Evolutionary conservation across 331 rosid species (phyloP).

Genomic region (Quercus phellos): DNA sequence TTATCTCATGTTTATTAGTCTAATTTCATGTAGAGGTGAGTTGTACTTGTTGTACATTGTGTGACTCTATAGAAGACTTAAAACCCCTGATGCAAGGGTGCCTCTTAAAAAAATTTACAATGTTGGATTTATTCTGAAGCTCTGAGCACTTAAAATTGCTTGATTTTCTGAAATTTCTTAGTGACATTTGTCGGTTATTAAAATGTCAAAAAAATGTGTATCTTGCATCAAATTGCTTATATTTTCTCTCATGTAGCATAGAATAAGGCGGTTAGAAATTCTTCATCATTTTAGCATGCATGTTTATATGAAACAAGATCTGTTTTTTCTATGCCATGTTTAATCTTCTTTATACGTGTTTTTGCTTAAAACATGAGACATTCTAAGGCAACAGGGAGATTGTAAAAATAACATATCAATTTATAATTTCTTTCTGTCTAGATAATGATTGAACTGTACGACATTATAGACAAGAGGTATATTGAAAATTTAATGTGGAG

Average conservation of each 20-base stretch:
- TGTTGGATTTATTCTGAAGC: conserved; percentile 25
- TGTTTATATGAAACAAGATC: background rate
- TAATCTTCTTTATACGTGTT: background rate
- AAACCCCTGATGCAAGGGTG: conserved; percentile 26
- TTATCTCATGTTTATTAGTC: conserved; percentile 26
- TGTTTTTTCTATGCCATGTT: no score
- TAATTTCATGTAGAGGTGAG: conserved; percentile 45
- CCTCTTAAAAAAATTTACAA: conserved; percentile 23
- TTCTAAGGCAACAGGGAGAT: background rate
- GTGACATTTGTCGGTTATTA: conserved; percentile 24
- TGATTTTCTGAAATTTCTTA: conserved; percentile 21
- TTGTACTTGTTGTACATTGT: conserved; percentile 51
- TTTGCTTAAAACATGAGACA: background rate
- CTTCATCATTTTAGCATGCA: conserved; percentile 5
- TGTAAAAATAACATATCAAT: background rate
- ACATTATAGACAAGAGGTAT: background rate
- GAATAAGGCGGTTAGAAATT: background rate
- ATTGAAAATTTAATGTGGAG: background rate
- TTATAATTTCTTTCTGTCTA: background rate
- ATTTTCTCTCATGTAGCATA: background rate
- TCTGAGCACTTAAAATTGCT: conserved; percentile 23
- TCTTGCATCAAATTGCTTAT: conserved; percentile 16
- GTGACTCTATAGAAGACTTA: conserved; percentile 43
- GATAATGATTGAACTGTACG: background rate
- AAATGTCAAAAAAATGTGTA: background rate